Conservation (phyloP, 1,284 basidiomycete genomes). For the Vanrija sp. region DNA sequence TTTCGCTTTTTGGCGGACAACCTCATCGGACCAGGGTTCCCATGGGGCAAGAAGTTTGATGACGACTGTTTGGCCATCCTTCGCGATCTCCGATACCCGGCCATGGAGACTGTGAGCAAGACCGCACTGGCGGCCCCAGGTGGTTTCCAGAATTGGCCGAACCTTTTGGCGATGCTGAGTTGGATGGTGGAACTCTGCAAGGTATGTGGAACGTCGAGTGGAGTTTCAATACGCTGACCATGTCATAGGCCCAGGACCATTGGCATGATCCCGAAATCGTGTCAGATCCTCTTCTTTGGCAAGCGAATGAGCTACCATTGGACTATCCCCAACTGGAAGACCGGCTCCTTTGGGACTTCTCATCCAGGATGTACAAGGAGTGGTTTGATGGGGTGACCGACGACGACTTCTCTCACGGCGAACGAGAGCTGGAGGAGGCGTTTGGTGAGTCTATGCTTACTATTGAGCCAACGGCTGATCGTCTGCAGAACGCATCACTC, state of each 20-base stretch:
- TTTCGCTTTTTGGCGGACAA: slow-evolving; percentile 67
- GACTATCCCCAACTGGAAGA: slow-evolving; percentile 54
- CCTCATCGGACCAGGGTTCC: slow-evolving; percentile 65
- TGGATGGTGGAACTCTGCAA: slow-evolving; percentile 73
- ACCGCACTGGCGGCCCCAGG: slow-evolving; percentile 81
- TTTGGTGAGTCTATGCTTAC: slow-evolving; percentile 55
- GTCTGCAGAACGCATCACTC: slow-evolving; percentile 31
- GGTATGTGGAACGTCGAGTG: slow-evolving; percentile 1
- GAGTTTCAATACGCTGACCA: not conserved
- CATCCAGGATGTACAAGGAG: slow-evolving; percentile 62
- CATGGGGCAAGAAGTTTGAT: slow-evolving; percentile 61
- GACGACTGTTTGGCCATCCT: slow-evolving; percentile 70
- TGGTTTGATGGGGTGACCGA: slow-evolving; percentile 62
- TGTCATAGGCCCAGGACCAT: slow-evolving; percentile 50
- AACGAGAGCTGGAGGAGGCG: slow-evolving; percentile 64
- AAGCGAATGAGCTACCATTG: slow-evolving; percentile 32
- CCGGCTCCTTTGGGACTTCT: slow-evolving; percentile 71
- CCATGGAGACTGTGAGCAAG: slow-evolving; percentile 64
- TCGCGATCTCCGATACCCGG: slow-evolving; percentile 72
- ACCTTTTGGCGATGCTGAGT: slow-evolving; percentile 72
- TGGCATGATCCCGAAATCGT: slow-evolving; percentile 63
- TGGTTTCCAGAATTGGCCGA: slow-evolving; percentile 77
- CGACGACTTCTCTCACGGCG: slow-evolving; percentile 68
- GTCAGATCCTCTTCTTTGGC: slow-evolving; percentile 61
- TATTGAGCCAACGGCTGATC: not conserved